These are phyloP conservation scores for Setomelanomma holmii DNA, from an alignment of 2,329 filamentous ascomycete species.

Conservation along the genomic window DNA sequence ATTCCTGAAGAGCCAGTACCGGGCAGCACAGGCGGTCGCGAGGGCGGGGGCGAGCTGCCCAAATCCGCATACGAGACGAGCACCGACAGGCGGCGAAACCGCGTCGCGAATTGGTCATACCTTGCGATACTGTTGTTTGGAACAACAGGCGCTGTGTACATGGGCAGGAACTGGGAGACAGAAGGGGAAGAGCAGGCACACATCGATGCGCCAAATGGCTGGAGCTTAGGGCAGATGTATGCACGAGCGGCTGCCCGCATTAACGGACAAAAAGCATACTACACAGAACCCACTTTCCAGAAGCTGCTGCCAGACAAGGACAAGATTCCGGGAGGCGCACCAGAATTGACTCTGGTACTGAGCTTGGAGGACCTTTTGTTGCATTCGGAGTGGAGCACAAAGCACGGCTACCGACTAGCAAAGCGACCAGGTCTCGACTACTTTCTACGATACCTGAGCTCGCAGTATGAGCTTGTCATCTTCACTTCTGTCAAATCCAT, in stretches of 20 bases:
- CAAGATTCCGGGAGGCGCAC: slow-evolving; percentile 62
- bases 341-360: slow-evolving; percentile 90
- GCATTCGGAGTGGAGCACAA: slow-evolving; percentile 91
- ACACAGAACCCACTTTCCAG: slow-evolving; percentile 92
- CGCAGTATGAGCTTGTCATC: slow-evolving; percentile 97
- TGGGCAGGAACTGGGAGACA: slow-evolving; percentile 85
- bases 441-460: slow-evolving; percentile 93
- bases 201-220: slow-evolving; percentile 78
- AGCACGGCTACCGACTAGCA: slow-evolving; percentile 93
- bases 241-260: slow-evolving; percentile 78
- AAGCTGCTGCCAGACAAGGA: slow-evolving; percentile 87
- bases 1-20: slow-evolving; percentile 60
- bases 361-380: slow-evolving; percentile 93
- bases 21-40: slow-evolving; percentile 58
- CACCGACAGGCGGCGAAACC: slow-evolving; percentile 79
- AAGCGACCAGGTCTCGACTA: slow-evolving; percentile 97
- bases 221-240: slow-evolving; percentile 78
- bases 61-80: slow-evolving; percentile 89
- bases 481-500: slow-evolving; percentile 89
- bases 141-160: slow-evolving; percentile 70
- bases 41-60: slow-evolving; percentile 71
- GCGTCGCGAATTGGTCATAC: slow-evolving; percentile 78
- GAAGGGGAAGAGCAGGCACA: slow-evolving; percentile 75
- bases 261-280: slow-evolving; percentile 82
- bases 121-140: slow-evolving; percentile 63